Evolutionary conservation across 2,329 filamentous ascomycete species (phyloP), one percentile per base, ranked within the genome.

Genomic region (Venturia asperata): DNA sequence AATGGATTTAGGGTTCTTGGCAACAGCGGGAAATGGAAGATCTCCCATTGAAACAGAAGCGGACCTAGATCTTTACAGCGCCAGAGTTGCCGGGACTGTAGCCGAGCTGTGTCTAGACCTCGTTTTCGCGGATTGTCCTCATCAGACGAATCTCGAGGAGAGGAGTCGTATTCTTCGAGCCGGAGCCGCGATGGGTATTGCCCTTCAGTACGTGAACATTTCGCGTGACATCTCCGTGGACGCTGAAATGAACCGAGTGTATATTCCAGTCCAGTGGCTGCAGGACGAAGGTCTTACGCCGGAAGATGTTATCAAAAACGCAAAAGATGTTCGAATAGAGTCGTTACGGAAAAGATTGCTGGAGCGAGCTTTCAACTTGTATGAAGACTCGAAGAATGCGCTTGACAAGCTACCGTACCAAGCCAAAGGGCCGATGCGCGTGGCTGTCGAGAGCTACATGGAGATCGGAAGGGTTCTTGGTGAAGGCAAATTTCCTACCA

Each of bases 191-290:
- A 91, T 91, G 88, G 89, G 89, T 0, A 81, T 88, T 42, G 88
- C 88, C 1, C 76, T 91, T n/a, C 88, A 92, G 70, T 90, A 88
- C 69, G 84, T 90, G 70, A 92, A 91, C 70, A 90, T 92, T 67
- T 86, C 87, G 3, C 85, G 89, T 27, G 89, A 92, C 70, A 85
- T 91, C n/a, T 74, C 77, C 3, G 84, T 85, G 2, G 89, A 91
- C 69, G 86, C 88, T 0, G 75, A 77, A 17, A 84, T 89, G 43
- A 80, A 80, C 1, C 82, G 89, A 7, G 87, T 90, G 7, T 92
- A 92, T 71, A 75, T 91, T 5, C 89, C 89, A 0, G 77, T 78
- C 0, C 75, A 76, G 0, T 91, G 88, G 88, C 77, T 91, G 1
- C 77, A 80, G 47, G 82, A 85, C 63, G 80, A 81, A 63, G 81